Percentiles rank a stretch among this genome's conserved stretches.
Conservation (phyloP, 768 basidiomycete genomes). For the Trametes gibbosa region DNA sequence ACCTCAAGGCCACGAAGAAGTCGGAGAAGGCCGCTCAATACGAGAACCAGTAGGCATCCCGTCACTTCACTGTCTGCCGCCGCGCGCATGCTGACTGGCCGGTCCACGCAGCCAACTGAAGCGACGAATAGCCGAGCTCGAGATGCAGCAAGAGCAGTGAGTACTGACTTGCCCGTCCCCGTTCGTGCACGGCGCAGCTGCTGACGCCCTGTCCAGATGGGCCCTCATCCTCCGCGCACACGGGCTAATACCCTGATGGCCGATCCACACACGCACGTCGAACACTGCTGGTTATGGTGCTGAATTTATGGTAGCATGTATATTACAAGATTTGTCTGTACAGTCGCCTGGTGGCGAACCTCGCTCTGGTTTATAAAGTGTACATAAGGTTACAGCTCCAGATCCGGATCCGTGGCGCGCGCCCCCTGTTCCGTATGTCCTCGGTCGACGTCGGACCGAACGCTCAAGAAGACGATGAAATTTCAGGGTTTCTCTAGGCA, state of each 20-base stretch:
- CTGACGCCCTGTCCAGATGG: constrained; percentile 47
- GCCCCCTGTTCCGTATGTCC: too few relatives aligned
- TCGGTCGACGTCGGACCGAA: too few relatives aligned
- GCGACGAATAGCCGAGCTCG: constrained; percentile 63
- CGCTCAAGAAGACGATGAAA: neutral
- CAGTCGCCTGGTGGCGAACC: neutral
- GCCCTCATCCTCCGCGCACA: constrained; percentile 52
- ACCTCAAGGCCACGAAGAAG: constrained; percentile 78
- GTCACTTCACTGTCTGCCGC: neutral
- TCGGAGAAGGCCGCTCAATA: constrained; percentile 66
- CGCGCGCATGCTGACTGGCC: neutral
- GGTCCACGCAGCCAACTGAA: constrained; percentile 55
- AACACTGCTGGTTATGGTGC: constrained; percentile 1
- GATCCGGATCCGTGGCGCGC: too few relatives aligned
- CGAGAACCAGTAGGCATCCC: constrained; percentile 72
- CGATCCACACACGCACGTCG: neutral
- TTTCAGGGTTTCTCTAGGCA: neutral
- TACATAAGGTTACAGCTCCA: too few relatives aligned
- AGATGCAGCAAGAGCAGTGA: constrained; percentile 79
- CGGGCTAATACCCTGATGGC: constrained; percentile 40
- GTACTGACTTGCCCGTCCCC: constrained; percentile 30
- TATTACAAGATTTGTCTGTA: neutral
- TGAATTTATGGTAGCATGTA: constrained; percentile 9
- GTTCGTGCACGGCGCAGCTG: neutral
- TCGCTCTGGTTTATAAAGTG: neutral